A percentile compares a stretch with the other conserved stretches of the same genome.
Conservation (phyloP, 2,329 filamentous ascomycete species). For the Cryphonectria parasitica region DNA sequence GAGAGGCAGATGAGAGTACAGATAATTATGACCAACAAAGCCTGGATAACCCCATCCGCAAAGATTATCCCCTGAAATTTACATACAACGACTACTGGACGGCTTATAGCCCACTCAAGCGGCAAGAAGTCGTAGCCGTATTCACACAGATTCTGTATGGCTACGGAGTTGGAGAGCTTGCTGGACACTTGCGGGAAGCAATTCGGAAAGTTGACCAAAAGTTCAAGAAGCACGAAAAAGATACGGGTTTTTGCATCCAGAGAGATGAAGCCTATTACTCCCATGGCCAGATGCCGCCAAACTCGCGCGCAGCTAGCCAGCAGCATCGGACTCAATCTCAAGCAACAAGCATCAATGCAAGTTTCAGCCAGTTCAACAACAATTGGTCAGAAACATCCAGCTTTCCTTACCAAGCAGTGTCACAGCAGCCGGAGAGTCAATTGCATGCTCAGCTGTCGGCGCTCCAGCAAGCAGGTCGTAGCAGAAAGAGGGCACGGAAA, state of each 20-base stretch:
- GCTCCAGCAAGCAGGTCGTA: not conserved
- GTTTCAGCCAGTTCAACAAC: not conserved
- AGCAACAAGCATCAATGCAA: not conserved
- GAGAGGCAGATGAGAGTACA: not conserved
- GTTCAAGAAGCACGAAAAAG: not conserved
- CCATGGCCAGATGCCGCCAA: not conserved
- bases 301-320: not conserved
- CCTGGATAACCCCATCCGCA: not conserved
- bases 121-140: not conserved
- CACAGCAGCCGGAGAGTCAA: not conserved
- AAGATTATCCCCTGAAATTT: constrained; percentile 17
- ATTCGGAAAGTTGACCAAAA: constrained; percentile 2
- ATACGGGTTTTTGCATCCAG: not conserved
- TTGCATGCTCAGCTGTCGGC: not conserved
- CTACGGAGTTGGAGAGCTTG: constrained; percentile 16
- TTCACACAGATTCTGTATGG: constrained; percentile 19
- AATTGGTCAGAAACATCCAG: not conserved
- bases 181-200: constrained; percentile 2
- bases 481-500: not conserved
- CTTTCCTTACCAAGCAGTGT: not conserved
- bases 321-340: not conserved
- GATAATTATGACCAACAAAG: not conserved
- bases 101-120: not conserved
- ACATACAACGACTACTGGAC: constrained; percentile 10
- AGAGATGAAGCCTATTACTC: not conserved